phyloP scores from a whole-genome alignment of 176 grass and related monocot genomes.

The Eragrostis nindensis region DNA sequence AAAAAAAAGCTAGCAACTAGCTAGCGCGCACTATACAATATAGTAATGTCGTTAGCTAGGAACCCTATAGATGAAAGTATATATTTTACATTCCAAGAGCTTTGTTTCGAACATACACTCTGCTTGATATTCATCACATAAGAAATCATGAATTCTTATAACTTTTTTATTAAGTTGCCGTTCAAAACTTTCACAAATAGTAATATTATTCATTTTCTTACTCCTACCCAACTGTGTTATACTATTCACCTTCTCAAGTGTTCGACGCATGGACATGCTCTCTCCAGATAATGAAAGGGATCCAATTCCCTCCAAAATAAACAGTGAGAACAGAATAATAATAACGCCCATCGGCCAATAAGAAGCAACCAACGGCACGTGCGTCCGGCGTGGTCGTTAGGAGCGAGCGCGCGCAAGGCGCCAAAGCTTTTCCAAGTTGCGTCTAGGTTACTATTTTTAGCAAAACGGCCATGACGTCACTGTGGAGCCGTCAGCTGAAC shows the following conservation, averaged over 20 bases:
- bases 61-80: too few species aligned
- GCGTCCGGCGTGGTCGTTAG: not conserved
- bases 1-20: not conserved
- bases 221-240: not conserved
- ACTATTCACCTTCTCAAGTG: not conserved
- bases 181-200: not conserved
- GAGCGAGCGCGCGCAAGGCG: not conserved
- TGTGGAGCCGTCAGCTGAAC: slow-evolving; percentile 45
- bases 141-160: not conserved
- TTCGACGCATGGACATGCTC: not conserved
- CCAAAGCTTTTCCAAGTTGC: slow-evolving; percentile 1
- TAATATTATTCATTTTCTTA: not conserved
- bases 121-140: not conserved
- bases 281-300: not conserved
- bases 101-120: not conserved
- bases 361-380: slow-evolving; percentile 4
- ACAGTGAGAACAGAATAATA: not conserved
- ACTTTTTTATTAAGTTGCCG: not conserved
- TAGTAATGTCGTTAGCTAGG: not conserved
- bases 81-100: too few species aligned
- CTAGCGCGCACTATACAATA: not conserved
- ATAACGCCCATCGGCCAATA: slow-evolving; percentile 5
- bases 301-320: slow-evolving; percentile 7
- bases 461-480: slow-evolving; percentile 26
- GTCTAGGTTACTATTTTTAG: slow-evolving; percentile 30